phyloP scores from a whole-genome alignment of 495 filamentous ascomycete genomes.

The Penicillium simplicissimum region DNA sequence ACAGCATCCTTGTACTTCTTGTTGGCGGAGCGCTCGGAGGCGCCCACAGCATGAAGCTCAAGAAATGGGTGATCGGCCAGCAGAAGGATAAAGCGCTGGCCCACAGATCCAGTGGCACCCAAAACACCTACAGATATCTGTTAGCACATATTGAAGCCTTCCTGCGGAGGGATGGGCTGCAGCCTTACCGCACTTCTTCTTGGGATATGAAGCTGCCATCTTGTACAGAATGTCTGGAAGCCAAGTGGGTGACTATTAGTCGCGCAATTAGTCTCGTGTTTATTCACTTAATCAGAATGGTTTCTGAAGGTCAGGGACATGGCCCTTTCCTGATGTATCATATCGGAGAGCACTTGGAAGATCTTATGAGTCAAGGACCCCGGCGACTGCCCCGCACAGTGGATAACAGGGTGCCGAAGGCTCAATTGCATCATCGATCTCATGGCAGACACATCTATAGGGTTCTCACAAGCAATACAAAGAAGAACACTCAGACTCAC shows the following conservation, averaged over 20 bases:
- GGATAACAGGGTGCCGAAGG: slow-evolving; percentile 6
- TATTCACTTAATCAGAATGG: too few relatives aligned
- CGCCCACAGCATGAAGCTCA: slow-evolving; percentile 73
- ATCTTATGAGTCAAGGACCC: slow-evolving; percentile 23
- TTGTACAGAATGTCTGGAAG: slow-evolving; percentile 18
- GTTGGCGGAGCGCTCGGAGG: slow-evolving; percentile 74
- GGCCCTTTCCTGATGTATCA: slow-evolving; percentile 3
- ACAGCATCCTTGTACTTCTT: slow-evolving; percentile 85
- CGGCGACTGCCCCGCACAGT: slow-evolving; percentile 23
- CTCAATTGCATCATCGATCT: slow-evolving; percentile 11
- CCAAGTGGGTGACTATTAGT: neutral
- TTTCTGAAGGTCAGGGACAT: neutral
- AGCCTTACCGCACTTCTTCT: slow-evolving; percentile 51
- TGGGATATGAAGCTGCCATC: slow-evolving; percentile 40
- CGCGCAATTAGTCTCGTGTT: slow-evolving; percentile 10
- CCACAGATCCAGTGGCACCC: slow-evolving; percentile 68
- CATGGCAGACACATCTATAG: neutral
- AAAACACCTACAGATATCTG: slow-evolving; percentile 39
- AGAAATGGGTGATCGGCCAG: slow-evolving; percentile 78
- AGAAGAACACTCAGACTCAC: slow-evolving; percentile 27
- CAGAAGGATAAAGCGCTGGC: slow-evolving; percentile 82
- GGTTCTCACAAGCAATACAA: neutral
- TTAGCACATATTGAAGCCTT: slow-evolving; percentile 17
- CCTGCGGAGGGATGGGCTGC: neutral
- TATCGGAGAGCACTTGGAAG: slow-evolving; percentile 3